Percentiles rank a stretch among this genome's conserved stretches.
Conservation (phyloP, 176 grass and related monocot genomes). For the Poa pratensis region DNA sequence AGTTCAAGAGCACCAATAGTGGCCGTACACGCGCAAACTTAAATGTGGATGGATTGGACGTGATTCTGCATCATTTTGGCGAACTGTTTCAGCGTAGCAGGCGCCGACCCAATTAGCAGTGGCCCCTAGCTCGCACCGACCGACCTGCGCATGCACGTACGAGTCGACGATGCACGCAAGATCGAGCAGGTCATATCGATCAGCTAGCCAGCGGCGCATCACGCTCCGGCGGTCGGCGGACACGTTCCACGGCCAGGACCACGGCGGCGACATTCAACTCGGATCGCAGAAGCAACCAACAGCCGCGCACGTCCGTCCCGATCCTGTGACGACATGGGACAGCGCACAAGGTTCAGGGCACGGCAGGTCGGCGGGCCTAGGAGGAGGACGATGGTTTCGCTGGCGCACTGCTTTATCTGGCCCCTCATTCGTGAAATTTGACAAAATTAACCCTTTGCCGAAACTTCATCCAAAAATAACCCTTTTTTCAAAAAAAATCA, state of each 20-base stretch:
- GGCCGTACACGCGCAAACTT: background rate
- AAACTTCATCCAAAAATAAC: too few species aligned
- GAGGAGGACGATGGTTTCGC: background rate
- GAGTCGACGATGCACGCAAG: background rate
- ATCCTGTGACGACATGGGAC: conserved; percentile 19
- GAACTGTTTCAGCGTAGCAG: background rate
- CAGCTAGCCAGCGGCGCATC: background rate
- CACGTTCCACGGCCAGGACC: background rate
- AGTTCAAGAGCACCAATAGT: background rate
- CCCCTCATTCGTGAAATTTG: too few species aligned
- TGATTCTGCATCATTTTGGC: background rate
- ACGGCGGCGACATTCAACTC: conserved; percentile 2
- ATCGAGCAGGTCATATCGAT: background rate
- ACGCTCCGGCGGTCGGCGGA: too few species aligned
- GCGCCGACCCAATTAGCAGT: background rate
- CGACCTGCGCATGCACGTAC: background rate
- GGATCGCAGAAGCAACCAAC: background rate
- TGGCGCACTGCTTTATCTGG: too few species aligned
- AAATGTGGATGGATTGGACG: background rate
- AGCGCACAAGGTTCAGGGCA: background rate
- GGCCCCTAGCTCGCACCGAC: background rate
- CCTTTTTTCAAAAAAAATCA: too few species aligned
- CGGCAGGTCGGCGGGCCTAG: background rate
- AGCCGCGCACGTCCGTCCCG: background rate
- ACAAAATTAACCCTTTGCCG: too few species aligned